These are phyloP conservation scores for Endoconidiophora polonica DNA, from an alignment of 2,329 filamentous ascomycete genomes.

Conservation along the genomic window DNA sequence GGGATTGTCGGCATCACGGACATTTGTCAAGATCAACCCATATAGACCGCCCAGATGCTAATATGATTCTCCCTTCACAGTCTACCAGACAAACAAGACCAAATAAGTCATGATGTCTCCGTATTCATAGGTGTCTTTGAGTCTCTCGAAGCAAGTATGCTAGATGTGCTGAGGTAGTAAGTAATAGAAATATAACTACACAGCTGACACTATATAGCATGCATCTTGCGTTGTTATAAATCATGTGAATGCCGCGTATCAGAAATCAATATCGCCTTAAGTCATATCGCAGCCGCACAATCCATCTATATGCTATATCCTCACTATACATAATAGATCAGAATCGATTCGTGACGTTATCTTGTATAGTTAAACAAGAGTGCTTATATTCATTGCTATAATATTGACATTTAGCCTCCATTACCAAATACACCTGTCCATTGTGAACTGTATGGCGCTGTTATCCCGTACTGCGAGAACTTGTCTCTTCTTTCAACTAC, in stretches of 20 bases:
- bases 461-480: not conserved
- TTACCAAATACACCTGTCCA: conserved; percentile 8
- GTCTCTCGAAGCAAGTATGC: not conserved
- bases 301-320: too few relatives aligned
- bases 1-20: not conserved
- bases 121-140: not conserved
- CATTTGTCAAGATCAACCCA: not conserved
- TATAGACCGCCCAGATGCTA: too few relatives aligned
- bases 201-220: not conserved
- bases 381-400: not conserved
- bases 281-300: too few relatives aligned
- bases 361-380: too few relatives aligned
- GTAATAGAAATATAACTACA: conserved; percentile 1
- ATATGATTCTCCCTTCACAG: conserved; percentile 18
- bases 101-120: conserved; percentile 15
- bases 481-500: conserved; percentile 9
- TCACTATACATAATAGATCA: too few relatives aligned
- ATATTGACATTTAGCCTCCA: not conserved
- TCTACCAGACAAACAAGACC: conserved; percentile 34
- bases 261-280: too few relatives aligned
- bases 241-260: not conserved
- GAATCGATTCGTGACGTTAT: too few relatives aligned
- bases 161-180: conserved; percentile 1
- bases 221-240: not conserved
- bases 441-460: conserved; percentile 6